These are phyloP conservation scores for Pythium grandisporangium DNA, from an alignment of 352 stramenopile genomes.

Conservation along the genomic window DNA sequence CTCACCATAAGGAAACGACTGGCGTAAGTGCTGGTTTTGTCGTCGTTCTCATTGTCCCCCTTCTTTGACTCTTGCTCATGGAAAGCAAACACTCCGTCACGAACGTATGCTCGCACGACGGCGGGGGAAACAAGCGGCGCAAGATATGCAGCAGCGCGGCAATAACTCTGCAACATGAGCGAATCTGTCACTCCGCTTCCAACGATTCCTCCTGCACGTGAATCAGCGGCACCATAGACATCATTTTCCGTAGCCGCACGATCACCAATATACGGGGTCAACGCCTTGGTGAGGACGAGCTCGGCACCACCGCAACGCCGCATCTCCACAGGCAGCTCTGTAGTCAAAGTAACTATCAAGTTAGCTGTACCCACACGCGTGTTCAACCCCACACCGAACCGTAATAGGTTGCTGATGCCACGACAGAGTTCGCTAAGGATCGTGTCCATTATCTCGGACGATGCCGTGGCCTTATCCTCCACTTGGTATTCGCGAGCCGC, in stretches of 20 bases:
- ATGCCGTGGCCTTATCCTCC: no score
- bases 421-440: slow-evolving; percentile 44
- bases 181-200: slow-evolving; percentile 30
- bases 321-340: slow-evolving; percentile 62
- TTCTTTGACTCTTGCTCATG: no score
- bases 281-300: slow-evolving; percentile 33
- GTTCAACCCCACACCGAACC: slow-evolving; percentile 75
- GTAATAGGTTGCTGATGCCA: slow-evolving; percentile 43
- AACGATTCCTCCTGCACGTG: slow-evolving; percentile 22
- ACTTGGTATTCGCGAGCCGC: no score
- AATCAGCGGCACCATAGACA: slow-evolving; percentile 55
- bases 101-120: slow-evolving; percentile 47
- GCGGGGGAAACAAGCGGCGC: slow-evolving; percentile 39
- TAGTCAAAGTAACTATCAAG: slow-evolving; percentile 59
- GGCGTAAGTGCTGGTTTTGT: slow-evolving; percentile 16
- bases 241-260: slow-evolving; percentile 65
- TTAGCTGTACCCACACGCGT: slow-evolving; percentile 72
- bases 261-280: slow-evolving; percentile 45
- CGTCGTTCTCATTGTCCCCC: no score
- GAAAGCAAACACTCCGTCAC: slow-evolving; percentile 54
- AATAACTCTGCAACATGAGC: slow-evolving; percentile 65
- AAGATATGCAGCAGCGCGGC: slow-evolving; percentile 62
- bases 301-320: slow-evolving; percentile 55
- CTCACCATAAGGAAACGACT: slow-evolving; percentile 67
- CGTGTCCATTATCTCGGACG: no score